Base-by-base conservation (phyloP, 148 eudicot genomes). In the Cornus kousa region DNA sequence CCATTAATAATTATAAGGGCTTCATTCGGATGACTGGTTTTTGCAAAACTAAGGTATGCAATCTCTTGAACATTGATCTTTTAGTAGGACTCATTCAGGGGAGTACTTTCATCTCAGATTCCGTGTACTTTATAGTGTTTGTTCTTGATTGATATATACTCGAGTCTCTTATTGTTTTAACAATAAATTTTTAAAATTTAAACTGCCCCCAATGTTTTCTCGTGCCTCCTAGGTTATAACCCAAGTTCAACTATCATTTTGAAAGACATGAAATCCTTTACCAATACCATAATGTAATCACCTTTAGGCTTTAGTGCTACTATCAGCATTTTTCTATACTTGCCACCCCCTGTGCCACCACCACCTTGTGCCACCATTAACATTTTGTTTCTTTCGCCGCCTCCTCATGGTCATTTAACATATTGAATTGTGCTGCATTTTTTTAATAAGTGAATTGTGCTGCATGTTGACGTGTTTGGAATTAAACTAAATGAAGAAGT, bases 11-110 rank as follows among this genome's bases (percentile, higher is more conserved):
- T 85, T 96, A 93, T 71, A 93, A 86, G 86, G 99, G 98, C 76
- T 96, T 96, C 80, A 0, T 90, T 11, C 88, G 99, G 72, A 96
- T 96, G 97, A 93, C 99, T 78, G 99, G 99, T 64, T 96, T 96
- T 83, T 96, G 99, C 84, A 96, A 93, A 85, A 93, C 99, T 72
- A 93, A 87, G 99, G 99, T 96, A 82, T 73, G 79, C 24, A 67
- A 73, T 74, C 67, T 74, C 67, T n/a, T 48, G 23, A 9, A 77
- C 37, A 17, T 55, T 48, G 40, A 28, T 4, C 20, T n/a, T 53
- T 14, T 53, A 11, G 59, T 53, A 53, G 59, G 59, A 33, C 28
- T 13, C 1, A 23, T 75, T 60, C 39, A 24, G 53, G 13, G 48
- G 48, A 43, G 8, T 43, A 43, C 9, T 43, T 43, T 43, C 48